Base-by-base conservation (phyloP, 2,329 filamentous ascomycete species). In the Atkinsonella texensis region DNA sequence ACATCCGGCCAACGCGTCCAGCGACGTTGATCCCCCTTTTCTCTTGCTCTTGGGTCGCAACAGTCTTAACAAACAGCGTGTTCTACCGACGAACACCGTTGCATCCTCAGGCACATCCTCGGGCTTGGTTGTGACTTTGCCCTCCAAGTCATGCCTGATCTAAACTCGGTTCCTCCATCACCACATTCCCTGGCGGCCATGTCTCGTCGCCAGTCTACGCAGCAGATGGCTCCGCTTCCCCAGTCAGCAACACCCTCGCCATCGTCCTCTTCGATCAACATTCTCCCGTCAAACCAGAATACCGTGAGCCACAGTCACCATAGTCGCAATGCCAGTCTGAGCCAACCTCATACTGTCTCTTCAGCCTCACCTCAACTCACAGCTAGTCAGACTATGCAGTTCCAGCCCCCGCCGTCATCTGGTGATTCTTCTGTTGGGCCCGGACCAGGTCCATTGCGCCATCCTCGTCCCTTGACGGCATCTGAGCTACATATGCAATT, bases 401-500 rank as follows among this genome's bases (percentile, higher is more conserved):
- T 65, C 5, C 63, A 65, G 28, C 62, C 65, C 2, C 52, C 41
- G 65, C 41, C 46, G 10, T 71, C 57, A 69, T 48, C 55, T 3
- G 33, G 43, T 1, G 66, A 68, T 46, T 66, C 71, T 1, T 74
- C 71, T 13, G 74, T 79, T 45, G 74, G 73, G 31, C 64, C 72
- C 33, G 81, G 81, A 0, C 80, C 81, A 52, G 87, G 85, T 0
- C 90, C 91, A 4, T 70, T 94, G 60, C 81, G 91, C 56, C 90
- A 95, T 65, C 90, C 91, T 6, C 80, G 88, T 38, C 90, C 90
- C 3, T 71, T 96, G 65, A 96, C 91, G 0, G 84, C 89, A 1
- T 86, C 89, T 3, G 91, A 97, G 66, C 75, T 97, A 55, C 89
- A 96, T 67, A 75, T 87, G 54, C 82, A 95, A 70, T 75, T 96